phyloP scores from a whole-genome alignment of 768 basidiomycete species.

The Xerocomus potaroensis region DNA sequence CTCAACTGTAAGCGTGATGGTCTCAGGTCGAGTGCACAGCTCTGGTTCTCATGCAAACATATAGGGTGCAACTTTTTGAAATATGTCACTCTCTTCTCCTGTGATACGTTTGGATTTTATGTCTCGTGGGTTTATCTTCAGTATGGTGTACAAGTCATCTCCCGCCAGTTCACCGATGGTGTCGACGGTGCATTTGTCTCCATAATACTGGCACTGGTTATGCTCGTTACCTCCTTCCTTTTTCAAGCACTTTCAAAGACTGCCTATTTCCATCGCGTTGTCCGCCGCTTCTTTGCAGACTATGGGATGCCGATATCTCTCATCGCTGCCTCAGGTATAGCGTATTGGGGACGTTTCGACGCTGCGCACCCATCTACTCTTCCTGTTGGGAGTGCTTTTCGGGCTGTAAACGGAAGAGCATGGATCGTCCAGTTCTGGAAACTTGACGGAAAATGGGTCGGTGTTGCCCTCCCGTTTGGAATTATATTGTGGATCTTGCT shows the following conservation, averaged over 20 bases:
- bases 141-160: slow-evolving; percentile 83
- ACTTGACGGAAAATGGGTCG: slow-evolving; percentile 84
- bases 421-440: slow-evolving; percentile 93
- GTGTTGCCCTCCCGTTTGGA: slow-evolving; percentile 86
- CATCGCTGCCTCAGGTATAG: slow-evolving; percentile 68
- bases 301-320: slow-evolving; percentile 92
- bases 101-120: slow-evolving; percentile 91
- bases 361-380: slow-evolving; percentile 56
- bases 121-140: slow-evolving; percentile 88
- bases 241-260: slow-evolving; percentile 64
- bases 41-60: background rate
- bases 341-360: slow-evolving; percentile 83
- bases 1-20: slow-evolving; percentile 58
- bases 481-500: slow-evolving; percentile 86
- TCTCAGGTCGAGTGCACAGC: too few relatives aligned
- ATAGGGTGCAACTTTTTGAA: slow-evolving; percentile 77
- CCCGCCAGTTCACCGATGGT: slow-evolving; percentile 54
- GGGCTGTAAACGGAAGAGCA: slow-evolving; percentile 61
- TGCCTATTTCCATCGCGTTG: slow-evolving; percentile 65
- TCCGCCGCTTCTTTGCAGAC: slow-evolving; percentile 74
- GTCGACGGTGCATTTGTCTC: slow-evolving; percentile 53
- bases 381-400: slow-evolving; percentile 65
- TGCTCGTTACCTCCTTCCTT: slow-evolving; percentile 70
- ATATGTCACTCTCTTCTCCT: slow-evolving; percentile 87
- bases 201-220: slow-evolving; percentile 72